Conservation (phyloP, 768 basidiomycete genomes). For the Agrocybe pediades region DNA sequence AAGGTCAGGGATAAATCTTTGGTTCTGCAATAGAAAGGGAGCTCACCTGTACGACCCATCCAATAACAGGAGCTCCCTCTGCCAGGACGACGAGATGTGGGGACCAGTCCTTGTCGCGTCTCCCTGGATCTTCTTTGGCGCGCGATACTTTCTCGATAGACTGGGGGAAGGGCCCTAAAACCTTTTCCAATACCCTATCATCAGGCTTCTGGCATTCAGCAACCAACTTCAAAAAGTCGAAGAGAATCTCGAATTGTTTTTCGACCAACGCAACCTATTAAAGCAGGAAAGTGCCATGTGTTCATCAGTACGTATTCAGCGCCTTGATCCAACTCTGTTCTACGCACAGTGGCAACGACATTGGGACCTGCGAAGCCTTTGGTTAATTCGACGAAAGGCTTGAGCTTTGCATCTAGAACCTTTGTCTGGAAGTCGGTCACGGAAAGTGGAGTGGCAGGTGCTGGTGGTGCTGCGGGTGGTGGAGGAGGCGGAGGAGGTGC, state of each 20-base stretch:
- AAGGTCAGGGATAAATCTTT: neutral
- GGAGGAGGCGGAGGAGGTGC: conserved; percentile 4
- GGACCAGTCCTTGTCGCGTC: conserved; percentile 81
- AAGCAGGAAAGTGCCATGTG: conserved; percentile 2
- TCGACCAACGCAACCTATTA: conserved; percentile 70
- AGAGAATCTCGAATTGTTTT: conserved; percentile 66
- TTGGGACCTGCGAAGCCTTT: conserved; percentile 65
- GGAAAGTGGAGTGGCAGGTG: conserved; percentile 36
- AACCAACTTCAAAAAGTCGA: conserved; percentile 66
- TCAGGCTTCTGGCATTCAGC: conserved; percentile 82
- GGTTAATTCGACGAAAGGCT: conserved; percentile 74
- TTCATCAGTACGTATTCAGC: neutral
- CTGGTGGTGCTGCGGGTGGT: conserved; percentile 23
- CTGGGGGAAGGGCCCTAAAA: conserved; percentile 70
- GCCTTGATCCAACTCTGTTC: conserved; percentile 2
- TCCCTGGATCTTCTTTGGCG: conserved; percentile 71
- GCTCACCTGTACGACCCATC: conserved; percentile 87
- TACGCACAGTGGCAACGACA: conserved; percentile 77
- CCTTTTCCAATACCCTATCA: conserved; percentile 50
- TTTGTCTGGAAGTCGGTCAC: conserved; percentile 72
- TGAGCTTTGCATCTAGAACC: conserved; percentile 73
- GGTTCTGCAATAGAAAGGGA: neutral
- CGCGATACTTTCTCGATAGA: conserved; percentile 78
- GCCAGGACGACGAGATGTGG: conserved; percentile 80
- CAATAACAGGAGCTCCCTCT: conserved; percentile 79